Evolutionary conservation across 495 filamentous ascomycete species (phyloP), one percentile per base, ranked within the genome.

Genomic region (Penicillium diatomitis): DNA sequence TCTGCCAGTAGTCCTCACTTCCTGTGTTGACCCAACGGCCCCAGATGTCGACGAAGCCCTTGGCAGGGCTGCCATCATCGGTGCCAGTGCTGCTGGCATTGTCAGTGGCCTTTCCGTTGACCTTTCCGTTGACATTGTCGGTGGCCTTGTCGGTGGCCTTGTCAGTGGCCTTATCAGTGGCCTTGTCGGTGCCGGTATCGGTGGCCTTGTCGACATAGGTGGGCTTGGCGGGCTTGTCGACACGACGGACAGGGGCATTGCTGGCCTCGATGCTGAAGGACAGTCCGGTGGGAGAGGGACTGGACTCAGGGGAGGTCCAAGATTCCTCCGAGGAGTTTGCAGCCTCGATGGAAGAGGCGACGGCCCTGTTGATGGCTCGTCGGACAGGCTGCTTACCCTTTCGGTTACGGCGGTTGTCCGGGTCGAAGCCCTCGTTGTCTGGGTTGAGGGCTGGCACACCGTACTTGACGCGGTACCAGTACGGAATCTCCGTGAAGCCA

Each of bases 401-500:
- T 40, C 47, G 32, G 32, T 55, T 58, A n/a, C 37, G 38, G 30
- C 54, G 46, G 28, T 42, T 42, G 40, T 20, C 20, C 20, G 20
- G 20, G 20, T 20, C 20, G 20, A 20, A 20, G 20, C 56, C 32
- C 12, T 41, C 29, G 42, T 4, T 55, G 12, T 44, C 51, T 11
- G 50, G 49, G 4, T 63, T n/a, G 1, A 70, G 47, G 44, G 67
- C 71, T 0, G 60, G 29, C 0, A 78, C 48, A 7, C 50, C 49
- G 48, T 63, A 56, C 61, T 71, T 68, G 32, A 81, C 75, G 40
- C 67, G 65, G 52, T 71, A 82, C 82, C 80, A 85, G 8, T 61
- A 58, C 31, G 82, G 81, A 33, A 78, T 69, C 34, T 69, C 64
- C 7, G 66, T 63, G 33, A 84, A 70, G 3, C 89, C 89, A 8